Conservation (phyloP, 2,329 filamentous ascomycete species). For the Achaetomium macrosporum region DNA sequence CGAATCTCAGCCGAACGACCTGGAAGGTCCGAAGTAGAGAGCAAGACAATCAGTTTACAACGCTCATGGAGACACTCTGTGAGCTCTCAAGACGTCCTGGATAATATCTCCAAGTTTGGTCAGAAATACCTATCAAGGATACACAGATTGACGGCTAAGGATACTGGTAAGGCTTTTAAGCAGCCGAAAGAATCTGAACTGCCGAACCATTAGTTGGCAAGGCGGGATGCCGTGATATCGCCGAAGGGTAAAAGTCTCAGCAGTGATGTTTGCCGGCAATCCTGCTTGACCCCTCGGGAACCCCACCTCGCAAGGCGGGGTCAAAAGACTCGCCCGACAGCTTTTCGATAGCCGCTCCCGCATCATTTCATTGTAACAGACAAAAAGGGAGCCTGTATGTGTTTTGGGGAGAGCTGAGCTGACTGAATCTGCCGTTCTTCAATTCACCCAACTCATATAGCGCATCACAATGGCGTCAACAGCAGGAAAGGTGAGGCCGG, state of each 20-base stretch:
- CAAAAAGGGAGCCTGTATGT: neutral
- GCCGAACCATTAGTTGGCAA: slow-evolving; percentile 2
- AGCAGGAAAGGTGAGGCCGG: slow-evolving; percentile 24
- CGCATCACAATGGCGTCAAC: slow-evolving; percentile 22
- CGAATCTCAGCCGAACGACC: no score
- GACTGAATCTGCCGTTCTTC: neutral
- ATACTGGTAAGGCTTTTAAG: neutral
- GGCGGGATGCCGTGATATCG: slow-evolving; percentile 25
- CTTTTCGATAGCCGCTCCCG: neutral
- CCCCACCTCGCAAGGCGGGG: slow-evolving; percentile 18
- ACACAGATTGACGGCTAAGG: no score
- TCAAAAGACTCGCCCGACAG: neutral
- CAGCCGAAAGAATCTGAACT: neutral
- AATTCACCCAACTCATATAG: neutral
- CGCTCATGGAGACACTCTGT: no score
- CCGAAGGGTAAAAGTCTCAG: slow-evolving; percentile 18
- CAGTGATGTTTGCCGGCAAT: slow-evolving; percentile 13
- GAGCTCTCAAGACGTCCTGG: no score
- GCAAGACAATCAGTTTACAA: no score
- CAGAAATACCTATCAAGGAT: no score
- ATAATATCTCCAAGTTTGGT: no score
- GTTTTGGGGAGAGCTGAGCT: neutral
- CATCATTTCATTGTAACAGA: neutral
- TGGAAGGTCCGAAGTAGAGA: no score
- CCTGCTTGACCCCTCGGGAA: slow-evolving; percentile 9